Conservation (phyloP, 192 early-diverging fungal genomes). For the Chytriomyces hyalinus region DNA sequence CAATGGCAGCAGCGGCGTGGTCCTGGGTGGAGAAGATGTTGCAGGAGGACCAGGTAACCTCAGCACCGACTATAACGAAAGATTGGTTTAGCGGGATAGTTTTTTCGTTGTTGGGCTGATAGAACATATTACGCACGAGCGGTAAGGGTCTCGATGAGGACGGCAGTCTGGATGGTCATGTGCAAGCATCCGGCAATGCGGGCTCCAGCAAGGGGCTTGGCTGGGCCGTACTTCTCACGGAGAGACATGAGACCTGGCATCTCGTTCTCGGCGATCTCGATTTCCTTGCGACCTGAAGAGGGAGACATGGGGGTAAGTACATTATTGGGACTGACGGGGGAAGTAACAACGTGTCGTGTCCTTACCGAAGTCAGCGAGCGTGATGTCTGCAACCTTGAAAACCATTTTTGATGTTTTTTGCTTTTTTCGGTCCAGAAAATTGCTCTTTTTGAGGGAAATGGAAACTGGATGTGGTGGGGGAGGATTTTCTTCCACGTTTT, state of each 20-base stretch:
- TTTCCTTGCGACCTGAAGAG: conserved; percentile 79
- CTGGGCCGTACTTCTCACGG: conserved; percentile 88
- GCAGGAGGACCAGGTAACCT: conserved; percentile 88
- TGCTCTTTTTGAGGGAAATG: too few species aligned
- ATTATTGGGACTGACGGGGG: not conserved
- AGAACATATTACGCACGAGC: conserved; percentile 45
- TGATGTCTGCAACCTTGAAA: conserved; percentile 78
- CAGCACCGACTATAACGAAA: conserved; percentile 73
- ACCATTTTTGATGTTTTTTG: conserved; percentile 28
- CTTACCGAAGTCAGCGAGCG: conserved; percentile 87
- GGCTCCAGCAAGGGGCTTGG: conserved; percentile 90
- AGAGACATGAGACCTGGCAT: conserved; percentile 98
- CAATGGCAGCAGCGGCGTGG: conserved; percentile 98
- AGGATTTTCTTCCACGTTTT: too few species aligned
- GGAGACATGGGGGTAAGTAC: not conserved
- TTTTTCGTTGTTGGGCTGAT: not conserved
- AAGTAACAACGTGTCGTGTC: not conserved
- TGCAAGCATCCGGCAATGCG: conserved; percentile 97
- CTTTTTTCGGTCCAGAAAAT: conserved; percentile 7
- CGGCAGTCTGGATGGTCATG: conserved; percentile 99
- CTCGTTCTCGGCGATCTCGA: conserved; percentile 94
- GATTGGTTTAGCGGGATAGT: not conserved
- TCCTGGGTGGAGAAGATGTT: conserved; percentile 99
- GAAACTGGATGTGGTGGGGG: too few species aligned
- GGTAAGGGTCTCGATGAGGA: conserved; percentile 96